Conservation (phyloP, 768 basidiomycete species). For the Cystoderma amianthinum region DNA sequence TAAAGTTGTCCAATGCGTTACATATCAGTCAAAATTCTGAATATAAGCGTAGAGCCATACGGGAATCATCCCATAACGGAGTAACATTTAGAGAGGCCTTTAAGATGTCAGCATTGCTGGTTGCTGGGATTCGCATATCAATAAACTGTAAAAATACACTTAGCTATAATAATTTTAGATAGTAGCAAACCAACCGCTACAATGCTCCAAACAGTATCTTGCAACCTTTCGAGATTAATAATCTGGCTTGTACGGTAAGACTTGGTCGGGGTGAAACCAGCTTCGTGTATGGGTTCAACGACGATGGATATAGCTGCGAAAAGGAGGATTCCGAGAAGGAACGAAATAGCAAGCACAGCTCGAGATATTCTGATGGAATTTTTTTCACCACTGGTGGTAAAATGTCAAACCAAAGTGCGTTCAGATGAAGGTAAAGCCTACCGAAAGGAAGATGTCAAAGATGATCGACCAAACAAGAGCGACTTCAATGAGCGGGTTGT, state of each 20-base stretch:
- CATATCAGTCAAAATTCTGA: neutral
- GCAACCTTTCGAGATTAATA: conserved; percentile 4
- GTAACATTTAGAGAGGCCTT: neutral
- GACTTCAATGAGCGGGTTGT: neutral
- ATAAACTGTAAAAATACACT: neutral
- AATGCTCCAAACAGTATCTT: conserved; percentile 4
- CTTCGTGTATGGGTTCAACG: conserved; percentile 5
- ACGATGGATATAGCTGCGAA: conserved; percentile 3
- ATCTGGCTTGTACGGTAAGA: conserved; percentile 1
- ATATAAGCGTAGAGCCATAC: neutral
- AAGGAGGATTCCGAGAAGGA: neutral
- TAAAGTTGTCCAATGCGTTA: neutral
- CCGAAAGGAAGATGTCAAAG: neutral
- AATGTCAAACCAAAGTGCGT: neutral
- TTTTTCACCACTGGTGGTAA: conserved; percentile 1
- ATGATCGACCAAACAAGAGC: neutral
- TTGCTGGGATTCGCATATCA: neutral
- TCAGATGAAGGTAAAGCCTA: neutral
- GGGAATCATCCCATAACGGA: neutral
- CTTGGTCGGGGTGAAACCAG: conserved; percentile 3
- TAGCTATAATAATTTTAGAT: neutral
- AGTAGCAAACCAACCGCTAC: conserved; percentile 1
- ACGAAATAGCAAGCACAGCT: neutral
- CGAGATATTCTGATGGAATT: neutral
- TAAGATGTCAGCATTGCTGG: neutral